Base-by-base conservation (phyloP, 768 basidiomycete genomes). In the Holtermannia corniformis region DNA sequence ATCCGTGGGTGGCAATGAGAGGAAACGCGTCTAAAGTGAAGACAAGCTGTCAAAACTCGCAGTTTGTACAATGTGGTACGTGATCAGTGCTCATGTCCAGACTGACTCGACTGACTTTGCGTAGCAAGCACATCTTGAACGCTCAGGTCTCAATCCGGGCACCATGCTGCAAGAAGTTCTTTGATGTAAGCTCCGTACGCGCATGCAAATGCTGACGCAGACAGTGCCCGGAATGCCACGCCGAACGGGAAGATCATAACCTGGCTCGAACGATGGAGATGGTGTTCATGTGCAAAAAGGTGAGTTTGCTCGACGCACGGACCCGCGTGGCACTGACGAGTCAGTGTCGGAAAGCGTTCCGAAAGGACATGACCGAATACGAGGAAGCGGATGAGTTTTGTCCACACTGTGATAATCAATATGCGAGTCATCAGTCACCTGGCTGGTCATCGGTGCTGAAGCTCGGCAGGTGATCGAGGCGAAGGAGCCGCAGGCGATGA, bases 331-430 rank as follows among this genome's bases (percentile, higher is more conserved):
- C 21, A 49, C 16, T 20, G 10, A 40, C 24, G 3, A 10, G 11
- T 20, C 50, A 65, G 72, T 88, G 87, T 76, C 87, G 86, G 72
- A 95, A 93, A 75, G 90, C 89, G 3, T 97, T 99, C 68, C 76
- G 92, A 59, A 97, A 99, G 75, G 90, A 96, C 73, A 91, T 96
- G 89, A 58, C 77, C 0, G 73, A 72, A 5, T 97, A 88, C 65
- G 93, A 97, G 63, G 93, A 99, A 71, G 90, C 89, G 66, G 92
- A 97, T 70, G 95, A 99, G 73, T 97, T 84, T 69, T 97, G 95
- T 69, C 95, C 93, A 0, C 86, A 95, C 73, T 96, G 95, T 68
- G 95, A 96, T 73, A 97, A 97, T 69, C 92, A 92, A 68, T 99
- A 92, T 71, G 95, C 93, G 68, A 63, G 86, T 77, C n/a, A 19